These are phyloP conservation scores for Hansenula lynferdii DNA, from an alignment of 1,139 yeast species.

Conservation along the genomic window DNA sequence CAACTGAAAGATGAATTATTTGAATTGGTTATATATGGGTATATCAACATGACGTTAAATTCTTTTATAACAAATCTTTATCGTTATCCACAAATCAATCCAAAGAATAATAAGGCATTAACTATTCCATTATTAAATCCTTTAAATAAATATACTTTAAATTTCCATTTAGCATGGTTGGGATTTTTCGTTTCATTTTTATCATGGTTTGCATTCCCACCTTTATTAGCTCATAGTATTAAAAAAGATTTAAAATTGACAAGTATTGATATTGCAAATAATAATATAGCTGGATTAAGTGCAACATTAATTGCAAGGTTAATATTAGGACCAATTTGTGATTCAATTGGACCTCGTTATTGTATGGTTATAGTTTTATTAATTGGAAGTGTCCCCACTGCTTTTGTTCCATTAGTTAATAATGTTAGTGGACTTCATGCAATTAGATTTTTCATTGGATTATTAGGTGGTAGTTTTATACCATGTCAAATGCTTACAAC, in stretches of 20 bases:
- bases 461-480: slow-evolving; percentile 29
- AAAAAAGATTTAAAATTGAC: slow-evolving; percentile 23
- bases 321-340: slow-evolving; percentile 28
- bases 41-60: no score
- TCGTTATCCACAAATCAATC: slow-evolving; percentile 24
- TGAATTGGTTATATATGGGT: neutral
- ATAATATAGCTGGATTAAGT: slow-evolving; percentile 28
- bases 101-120: slow-evolving; percentile 25
- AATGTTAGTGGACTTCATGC: slow-evolving; percentile 24
- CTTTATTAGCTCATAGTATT: slow-evolving; percentile 24
- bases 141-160: slow-evolving; percentile 23
- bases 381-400: slow-evolving; percentile 29
- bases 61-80: neutral
- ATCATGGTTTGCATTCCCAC: slow-evolving; percentile 33
- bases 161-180: slow-evolving; percentile 29
- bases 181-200: slow-evolving; percentile 30
- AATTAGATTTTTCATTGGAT: slow-evolving; percentile 28
- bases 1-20: no score
- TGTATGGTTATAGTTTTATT: slow-evolving; percentile 25
- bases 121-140: slow-evolving; percentile 27
- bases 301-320: slow-evolving; percentile 29
- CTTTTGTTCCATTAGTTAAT: slow-evolving; percentile 26
- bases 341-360: slow-evolving; percentile 27
- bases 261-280: slow-evolving; percentile 26
- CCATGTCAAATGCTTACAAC: slow-evolving; percentile 31